Conservation (phyloP, 2,329 filamentous ascomycete genomes). For the Penicillium sp. region DNA sequence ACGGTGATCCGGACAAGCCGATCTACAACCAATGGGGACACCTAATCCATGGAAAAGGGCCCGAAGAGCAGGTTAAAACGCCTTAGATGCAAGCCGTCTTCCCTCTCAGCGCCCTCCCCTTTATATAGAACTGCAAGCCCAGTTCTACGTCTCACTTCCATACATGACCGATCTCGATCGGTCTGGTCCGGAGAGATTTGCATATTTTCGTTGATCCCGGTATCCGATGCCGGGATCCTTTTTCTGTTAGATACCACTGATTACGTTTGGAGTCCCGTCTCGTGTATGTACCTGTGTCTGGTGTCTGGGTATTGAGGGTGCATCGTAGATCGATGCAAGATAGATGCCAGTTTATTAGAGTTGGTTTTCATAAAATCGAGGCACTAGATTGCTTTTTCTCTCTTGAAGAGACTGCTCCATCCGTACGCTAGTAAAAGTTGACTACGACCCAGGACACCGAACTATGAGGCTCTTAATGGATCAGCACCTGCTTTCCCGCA, state of each 20-base stretch:
- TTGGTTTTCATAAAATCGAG: background rate
- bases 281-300: background rate
- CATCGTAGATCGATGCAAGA: conserved; percentile 6
- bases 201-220: background rate
- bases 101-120: background rate
- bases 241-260: conserved; percentile 6
- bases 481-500: background rate
- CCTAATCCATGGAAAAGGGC: conserved; percentile 36
- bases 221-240: background rate
- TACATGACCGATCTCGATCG: background rate
- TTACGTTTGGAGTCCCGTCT: conserved; percentile 1
- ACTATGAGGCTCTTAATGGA: background rate
- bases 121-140: background rate
- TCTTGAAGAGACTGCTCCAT: background rate
- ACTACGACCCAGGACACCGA: background rate
- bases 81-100: background rate
- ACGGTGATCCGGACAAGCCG: conserved; percentile 30
- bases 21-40: conserved; percentile 42
- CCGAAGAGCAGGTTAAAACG: conserved; percentile 1
- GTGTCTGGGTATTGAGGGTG: background rate
- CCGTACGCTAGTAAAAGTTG: background rate
- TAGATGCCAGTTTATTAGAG: background rate
- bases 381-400: background rate
- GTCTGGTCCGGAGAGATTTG: background rate
- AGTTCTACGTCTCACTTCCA: background rate